Evolutionary conservation across 2,329 filamentous ascomycete species (phyloP).

Genomic region (Lasiodiplodia gonubiensis): DNA sequence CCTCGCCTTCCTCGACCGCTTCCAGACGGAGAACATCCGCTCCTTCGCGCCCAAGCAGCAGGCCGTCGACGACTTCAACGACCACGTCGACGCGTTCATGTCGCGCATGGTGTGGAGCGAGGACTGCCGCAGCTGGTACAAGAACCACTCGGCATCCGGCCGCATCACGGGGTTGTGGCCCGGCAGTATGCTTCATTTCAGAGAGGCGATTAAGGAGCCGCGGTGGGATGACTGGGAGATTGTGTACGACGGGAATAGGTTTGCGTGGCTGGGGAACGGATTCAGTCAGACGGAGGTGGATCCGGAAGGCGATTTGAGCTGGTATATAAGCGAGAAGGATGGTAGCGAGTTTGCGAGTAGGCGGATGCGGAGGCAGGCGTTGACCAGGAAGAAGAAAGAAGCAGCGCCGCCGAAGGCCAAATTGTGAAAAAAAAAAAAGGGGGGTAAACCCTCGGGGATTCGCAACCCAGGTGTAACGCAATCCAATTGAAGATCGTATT

Average conservation of each 20-base stretch:
- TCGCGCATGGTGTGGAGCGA: conserved; percentile 42
- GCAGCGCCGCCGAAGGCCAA: not conserved
- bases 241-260: conserved; percentile 47
- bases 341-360: conserved; percentile 35
- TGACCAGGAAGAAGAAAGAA: not conserved
- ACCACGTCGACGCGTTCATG: conserved; percentile 49
- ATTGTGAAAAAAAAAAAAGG: not conserved
- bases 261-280: conserved; percentile 52
- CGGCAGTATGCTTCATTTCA: conserved; percentile 46
- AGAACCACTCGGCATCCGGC: conserved; percentile 51
- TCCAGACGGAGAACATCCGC: conserved; percentile 55
- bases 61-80: conserved; percentile 59
- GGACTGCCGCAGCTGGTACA: conserved; percentile 45
- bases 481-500: no score
- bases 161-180: conserved; percentile 48
- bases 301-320: conserved; percentile 44
- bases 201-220: conserved; percentile 45
- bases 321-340: conserved; percentile 43
- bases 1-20: conserved; percentile 56
- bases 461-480: no score
- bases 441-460: no score
- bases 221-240: conserved; percentile 53
- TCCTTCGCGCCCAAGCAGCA: conserved; percentile 53
- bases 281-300: conserved; percentile 49
- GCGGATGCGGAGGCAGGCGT: not conserved